Base-by-base conservation (phyloP, 164 flowering plant species). In the Annona squamosa region DNA sequence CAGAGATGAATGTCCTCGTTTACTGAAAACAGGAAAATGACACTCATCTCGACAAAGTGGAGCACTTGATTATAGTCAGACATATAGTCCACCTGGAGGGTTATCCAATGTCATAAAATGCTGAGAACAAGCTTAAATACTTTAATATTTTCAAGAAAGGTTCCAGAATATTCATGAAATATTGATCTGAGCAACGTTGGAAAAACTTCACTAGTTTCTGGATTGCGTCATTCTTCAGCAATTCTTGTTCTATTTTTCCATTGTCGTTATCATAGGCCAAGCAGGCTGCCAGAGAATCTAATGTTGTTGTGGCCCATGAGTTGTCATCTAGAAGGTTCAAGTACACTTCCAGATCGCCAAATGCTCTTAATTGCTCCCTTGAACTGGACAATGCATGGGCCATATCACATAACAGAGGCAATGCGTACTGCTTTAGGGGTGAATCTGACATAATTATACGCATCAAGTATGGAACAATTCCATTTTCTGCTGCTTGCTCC, bases 401-500 rank as follows among this genome's bases (percentile, higher is more conserved):
- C 97, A 93, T 96, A 79, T 96, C 99, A 77, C 98, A 96, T 2
- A 96, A 83, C 45, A 96, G 84, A 65, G 99, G 98, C 79, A 96
- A 79, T 72, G 99, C 99, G 82, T 82, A 84, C 74, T 84, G 92
- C 77, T 86, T 96, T 84, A 96, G 76, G 41, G 92, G 94, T 73
- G 99, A 96, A 78, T 84, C 88, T 18, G 89, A 84, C 83, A 87
- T 83, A 71, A 96, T 90, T 77, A 93, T 87, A 65, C 83, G 90
- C 99, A 96, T 88, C 82, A 96, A 85, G 82, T 96, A 97, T 75
- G 99, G 99, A 79, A 96, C 90, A 46, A 96, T 93, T 83, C 99
- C 99, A 81, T 90, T 96, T 85, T 96, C 98, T 70, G 99, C 99
- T n/a, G 98, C 98, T 79, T 93, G 97, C 79, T 96, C 99, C 76